phyloP scores from a whole-genome alignment of 306 rosid genomes.

The Ammopiptanthus mongolicus region DNA sequence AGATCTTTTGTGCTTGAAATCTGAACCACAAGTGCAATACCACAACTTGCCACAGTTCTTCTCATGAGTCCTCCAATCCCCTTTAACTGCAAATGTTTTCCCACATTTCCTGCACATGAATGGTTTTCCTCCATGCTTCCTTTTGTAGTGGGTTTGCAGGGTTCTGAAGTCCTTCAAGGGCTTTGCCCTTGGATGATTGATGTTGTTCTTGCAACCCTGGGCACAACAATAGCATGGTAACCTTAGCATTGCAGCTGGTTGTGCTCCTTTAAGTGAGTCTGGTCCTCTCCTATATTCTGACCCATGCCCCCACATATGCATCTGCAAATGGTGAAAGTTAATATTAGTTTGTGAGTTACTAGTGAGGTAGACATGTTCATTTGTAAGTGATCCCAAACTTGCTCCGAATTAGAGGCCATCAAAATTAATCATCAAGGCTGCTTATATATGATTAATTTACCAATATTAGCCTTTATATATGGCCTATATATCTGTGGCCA shows the following conservation, averaged over 20 bases:
- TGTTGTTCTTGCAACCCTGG: slow-evolving; percentile 93
- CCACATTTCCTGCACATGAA: slow-evolving; percentile 84
- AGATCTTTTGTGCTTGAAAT: slow-evolving; percentile 88
- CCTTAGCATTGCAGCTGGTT: slow-evolving; percentile 95
- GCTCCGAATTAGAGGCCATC: not conserved
- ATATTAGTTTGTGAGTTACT: not conserved
- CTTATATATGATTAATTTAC: not conserved
- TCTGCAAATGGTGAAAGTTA: slow-evolving; percentile 30
- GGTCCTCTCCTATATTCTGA: slow-evolving; percentile 89
- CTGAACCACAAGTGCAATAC: slow-evolving; percentile 96
- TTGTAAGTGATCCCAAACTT: not conserved
- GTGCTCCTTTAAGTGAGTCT: slow-evolving; percentile 81
- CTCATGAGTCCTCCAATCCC: slow-evolving; percentile 98
- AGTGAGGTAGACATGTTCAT: not conserved
- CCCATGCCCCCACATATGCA: slow-evolving; percentile 99
- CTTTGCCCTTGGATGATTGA: slow-evolving; percentile 86
- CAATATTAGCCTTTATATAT: not conserved
- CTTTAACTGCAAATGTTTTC: slow-evolving; percentile 82
- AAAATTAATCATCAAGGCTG: not conserved
- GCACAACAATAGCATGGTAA: slow-evolving; percentile 94
- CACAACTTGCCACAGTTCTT: slow-evolving; percentile 94
- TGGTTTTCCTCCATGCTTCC: slow-evolving; percentile 88
- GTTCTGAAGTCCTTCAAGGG: slow-evolving; percentile 93
- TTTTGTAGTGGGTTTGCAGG: slow-evolving; percentile 92
- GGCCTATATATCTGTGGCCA: not conserved